Evolutionary conservation across 768 basidiomycete species (phyloP).

Genomic region (Leccinellum rugosiceps): DNA sequence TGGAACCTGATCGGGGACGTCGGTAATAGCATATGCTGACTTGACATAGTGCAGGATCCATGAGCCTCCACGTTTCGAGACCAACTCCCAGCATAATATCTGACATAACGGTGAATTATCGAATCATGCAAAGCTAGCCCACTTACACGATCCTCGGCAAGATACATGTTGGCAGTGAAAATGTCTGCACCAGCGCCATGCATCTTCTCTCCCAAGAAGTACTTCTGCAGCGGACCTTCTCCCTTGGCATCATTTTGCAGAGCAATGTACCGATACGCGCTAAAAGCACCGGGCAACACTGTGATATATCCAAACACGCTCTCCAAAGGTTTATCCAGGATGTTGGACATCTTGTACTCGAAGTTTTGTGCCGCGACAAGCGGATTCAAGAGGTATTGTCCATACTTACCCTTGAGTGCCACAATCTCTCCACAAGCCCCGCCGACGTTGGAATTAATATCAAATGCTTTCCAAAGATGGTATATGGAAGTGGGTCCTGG

Average conservation of each 20-base stretch:
- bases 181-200: conserved; percentile 85
- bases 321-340: conserved; percentile 89
- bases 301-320: conserved; percentile 92
- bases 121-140: background rate
- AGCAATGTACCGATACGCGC: conserved; percentile 88
- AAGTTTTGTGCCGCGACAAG: conserved; percentile 91
- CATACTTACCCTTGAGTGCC: conserved; percentile 83
- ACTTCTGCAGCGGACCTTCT: conserved; percentile 89
- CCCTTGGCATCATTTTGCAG: conserved; percentile 76
- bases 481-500: conserved; percentile 89
- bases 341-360: conserved; percentile 93
- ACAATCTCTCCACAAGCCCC: conserved; percentile 98
- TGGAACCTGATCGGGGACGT: conserved; percentile 93
- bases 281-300: conserved; percentile 90
- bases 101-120: conserved; percentile 27
- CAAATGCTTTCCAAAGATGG: conserved; percentile 93
- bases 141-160: conserved; percentile 81
- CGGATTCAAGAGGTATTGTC: conserved; percentile 77
- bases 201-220: conserved; percentile 97
- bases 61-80: conserved; percentile 84
- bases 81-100: conserved; percentile 97
- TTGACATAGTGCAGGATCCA: conserved; percentile 98
- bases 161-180: conserved; percentile 95
- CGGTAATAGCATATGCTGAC: conserved; percentile 87
- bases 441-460: conserved; percentile 86